Base-by-base conservation (phyloP, 495 filamentous ascomycete genomes). In the Aspergillus panamensis region DNA sequence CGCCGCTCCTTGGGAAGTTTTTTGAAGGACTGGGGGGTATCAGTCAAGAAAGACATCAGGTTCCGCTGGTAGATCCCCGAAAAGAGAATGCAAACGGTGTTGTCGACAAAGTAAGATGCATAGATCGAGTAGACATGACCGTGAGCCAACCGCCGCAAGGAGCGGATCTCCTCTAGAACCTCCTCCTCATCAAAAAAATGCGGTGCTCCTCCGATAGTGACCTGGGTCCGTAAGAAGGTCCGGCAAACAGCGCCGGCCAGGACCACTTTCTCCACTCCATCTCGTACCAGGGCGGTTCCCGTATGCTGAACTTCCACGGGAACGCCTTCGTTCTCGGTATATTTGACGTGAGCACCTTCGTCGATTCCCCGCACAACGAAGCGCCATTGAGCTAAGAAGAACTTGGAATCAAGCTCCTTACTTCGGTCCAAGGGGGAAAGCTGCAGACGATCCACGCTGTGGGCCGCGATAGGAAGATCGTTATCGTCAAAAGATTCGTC, bases 401-500 rank as follows among this genome's bases (percentile, higher is more conserved):
- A 96, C 52, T 79, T 86, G 63, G 76, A 82, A 60, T 91, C 86
- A 42, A 91, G 67, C 16, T 77, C 79, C 10, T 87, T 79, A 58
- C 89, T 80, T 39, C 78, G 79, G 8, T 76, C 74, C 16, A 66
- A 50, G 0, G 69, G 77, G 1, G 84, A 86, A 25, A 96, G 78
- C 37, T 77, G 74, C 3, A 96, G 79, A 29, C 81, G 81, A 64
- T 82, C 82, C 19, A 96, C 77, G 47, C 87, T 84, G 61, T 88
- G 86, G 44, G 84, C 79, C 0, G 88, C 79, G 51, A 96, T 76
- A 0, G 93, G 93, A 16, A 97, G 79, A 72, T 97, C 92, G 47
- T 87, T 82, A 65, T 97, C 93, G 62, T 95, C 91, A 78, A 87
- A 90, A 5, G 89, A 92, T 56, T 88, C 84, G 66, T 96, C 91